A percentile compares a stretch with the other conserved stretches of the same genome.
Evolutionary conservation across 1,284 basidiomycete species (phyloP).

Genomic region (Heterobasidion annosum): DNA sequence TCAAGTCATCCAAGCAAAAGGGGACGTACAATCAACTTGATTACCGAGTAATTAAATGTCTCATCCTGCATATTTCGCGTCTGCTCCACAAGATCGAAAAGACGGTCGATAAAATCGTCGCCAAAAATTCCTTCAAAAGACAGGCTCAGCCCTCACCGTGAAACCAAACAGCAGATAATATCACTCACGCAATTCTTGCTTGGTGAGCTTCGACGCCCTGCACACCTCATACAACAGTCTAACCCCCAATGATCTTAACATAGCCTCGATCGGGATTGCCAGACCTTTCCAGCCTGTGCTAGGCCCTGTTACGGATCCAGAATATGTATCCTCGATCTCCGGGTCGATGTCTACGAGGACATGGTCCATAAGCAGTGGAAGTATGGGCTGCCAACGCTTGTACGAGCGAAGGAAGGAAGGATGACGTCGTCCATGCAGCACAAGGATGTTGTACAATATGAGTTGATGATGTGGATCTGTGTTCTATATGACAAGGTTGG

Average conservation of each 20-base stretch:
- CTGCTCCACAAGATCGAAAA: slow-evolving; percentile 92
- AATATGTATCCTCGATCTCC: slow-evolving; percentile 51
- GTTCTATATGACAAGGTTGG: slow-evolving; percentile 34
- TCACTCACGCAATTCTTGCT: slow-evolving; percentile 65
- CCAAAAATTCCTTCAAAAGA: slow-evolving; percentile 58
- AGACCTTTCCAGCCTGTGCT: slow-evolving; percentile 28
- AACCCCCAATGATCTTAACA: slow-evolving; percentile 65
- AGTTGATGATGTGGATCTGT: slow-evolving; percentile 86
- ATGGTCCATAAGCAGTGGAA: slow-evolving; percentile 78
- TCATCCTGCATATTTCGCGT: slow-evolving; percentile 88
- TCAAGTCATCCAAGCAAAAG: slow-evolving; percentile 1
- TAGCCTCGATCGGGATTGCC: slow-evolving; percentile 71
- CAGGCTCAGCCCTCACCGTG: not conserved
- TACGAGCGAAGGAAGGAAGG: slow-evolving; percentile 67
- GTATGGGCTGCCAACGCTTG: slow-evolving; percentile 75
- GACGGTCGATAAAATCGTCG: slow-evolving; percentile 78
- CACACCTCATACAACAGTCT: slow-evolving; percentile 86
- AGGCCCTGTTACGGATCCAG: slow-evolving; percentile 25
- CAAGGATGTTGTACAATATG: slow-evolving; percentile 73
- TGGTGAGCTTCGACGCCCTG: slow-evolving; percentile 75
- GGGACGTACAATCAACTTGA: slow-evolving; percentile 77
- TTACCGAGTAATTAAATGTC: slow-evolving; percentile 87
- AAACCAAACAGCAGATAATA: not conserved
- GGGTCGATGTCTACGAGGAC: slow-evolving; percentile 62
- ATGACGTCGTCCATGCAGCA: slow-evolving; percentile 67